phyloP scores from a whole-genome alignment of 2,329 filamentous ascomycete species.

The Tolypocladium tropicale region DNA sequence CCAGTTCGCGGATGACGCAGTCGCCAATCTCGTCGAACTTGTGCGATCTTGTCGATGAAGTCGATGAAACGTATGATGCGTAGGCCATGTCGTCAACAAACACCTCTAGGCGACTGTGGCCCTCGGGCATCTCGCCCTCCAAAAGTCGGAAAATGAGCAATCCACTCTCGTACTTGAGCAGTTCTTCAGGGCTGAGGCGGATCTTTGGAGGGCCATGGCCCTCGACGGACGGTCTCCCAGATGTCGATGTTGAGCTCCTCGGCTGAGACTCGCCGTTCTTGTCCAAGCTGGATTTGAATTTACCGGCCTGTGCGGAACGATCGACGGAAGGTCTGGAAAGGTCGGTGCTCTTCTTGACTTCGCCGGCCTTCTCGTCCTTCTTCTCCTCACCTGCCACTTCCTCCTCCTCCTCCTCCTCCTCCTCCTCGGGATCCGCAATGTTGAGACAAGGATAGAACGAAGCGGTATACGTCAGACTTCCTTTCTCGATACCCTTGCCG shows the following conservation, averaged over 20 bases:
- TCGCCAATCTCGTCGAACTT: slow-evolving; percentile 90
- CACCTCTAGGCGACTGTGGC: slow-evolving; percentile 71
- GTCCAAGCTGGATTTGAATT: slow-evolving; percentile 28
- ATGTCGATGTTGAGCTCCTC: slow-evolving; percentile 26
- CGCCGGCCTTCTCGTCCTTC: slow-evolving; percentile 1
- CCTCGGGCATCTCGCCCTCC: slow-evolving; percentile 73
- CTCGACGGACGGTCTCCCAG: slow-evolving; percentile 19
- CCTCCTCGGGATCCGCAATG: slow-evolving; percentile 80
- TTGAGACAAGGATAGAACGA: slow-evolving; percentile 88
- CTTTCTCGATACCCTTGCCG: slow-evolving; percentile 65
- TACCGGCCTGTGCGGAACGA: slow-evolving; percentile 27
- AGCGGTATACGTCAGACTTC: slow-evolving; percentile 68
- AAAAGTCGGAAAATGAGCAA: slow-evolving; percentile 90
- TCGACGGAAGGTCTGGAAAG: slow-evolving; percentile 6
- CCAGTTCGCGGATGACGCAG: slow-evolving; percentile 92
- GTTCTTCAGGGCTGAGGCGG: slow-evolving; percentile 66
- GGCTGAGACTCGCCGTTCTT: slow-evolving; percentile 14
- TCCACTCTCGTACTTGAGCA: slow-evolving; percentile 80
- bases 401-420: slow-evolving; percentile 46
- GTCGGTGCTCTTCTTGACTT: slow-evolving; percentile 2
- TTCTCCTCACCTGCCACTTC: slow-evolving; percentile 8
- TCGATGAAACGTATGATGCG: slow-evolving; percentile 75
- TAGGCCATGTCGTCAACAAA: slow-evolving; percentile 93
- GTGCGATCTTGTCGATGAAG: slow-evolving; percentile 55
- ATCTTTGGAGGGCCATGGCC: slow-evolving; percentile 61